Percentiles rank a stretch among this genome's conserved stretches.
Evolutionary conservation across 2,329 filamentous ascomycete genomes (phyloP).

Genomic region (Fonsecaea multimorphosa): DNA sequence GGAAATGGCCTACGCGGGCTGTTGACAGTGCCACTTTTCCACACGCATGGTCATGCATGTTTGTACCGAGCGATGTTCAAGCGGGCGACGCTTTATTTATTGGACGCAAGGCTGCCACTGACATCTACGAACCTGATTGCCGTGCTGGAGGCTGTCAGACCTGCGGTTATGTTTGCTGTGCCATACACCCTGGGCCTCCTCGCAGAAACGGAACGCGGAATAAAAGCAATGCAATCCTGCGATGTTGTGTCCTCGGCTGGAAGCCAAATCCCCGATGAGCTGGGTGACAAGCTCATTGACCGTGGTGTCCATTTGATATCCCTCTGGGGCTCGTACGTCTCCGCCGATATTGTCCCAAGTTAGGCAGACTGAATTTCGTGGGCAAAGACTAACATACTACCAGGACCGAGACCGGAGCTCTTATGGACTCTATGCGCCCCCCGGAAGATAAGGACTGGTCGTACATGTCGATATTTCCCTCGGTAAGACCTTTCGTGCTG

Average conservation of each 20-base stretch:
- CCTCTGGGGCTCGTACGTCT: neutral
- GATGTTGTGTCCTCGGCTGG: slow-evolving; percentile 69
- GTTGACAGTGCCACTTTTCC: slow-evolving; percentile 62
- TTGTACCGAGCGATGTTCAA: slow-evolving; percentile 61
- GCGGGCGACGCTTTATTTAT: slow-evolving; percentile 58
- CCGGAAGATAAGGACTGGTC: slow-evolving; percentile 63
- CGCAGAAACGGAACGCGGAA: slow-evolving; percentile 62
- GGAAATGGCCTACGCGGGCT: slow-evolving; percentile 21
- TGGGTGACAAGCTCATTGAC: slow-evolving; percentile 61
- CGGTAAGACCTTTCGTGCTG: slow-evolving; percentile 52
- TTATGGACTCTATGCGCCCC: slow-evolving; percentile 67
- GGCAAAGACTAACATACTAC: slow-evolving; percentile 45
- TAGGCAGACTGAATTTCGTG: neutral
- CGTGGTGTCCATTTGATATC: slow-evolving; percentile 58
- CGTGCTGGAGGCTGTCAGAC: slow-evolving; percentile 51
- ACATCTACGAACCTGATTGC: slow-evolving; percentile 57
- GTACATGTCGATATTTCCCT: slow-evolving; percentile 58
- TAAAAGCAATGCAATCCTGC: slow-evolving; percentile 53
- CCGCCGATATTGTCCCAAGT: neutral
- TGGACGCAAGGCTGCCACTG: slow-evolving; percentile 62
- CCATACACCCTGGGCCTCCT: slow-evolving; percentile 68
- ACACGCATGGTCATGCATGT: slow-evolving; percentile 64
- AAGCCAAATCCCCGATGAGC: slow-evolving; percentile 59
- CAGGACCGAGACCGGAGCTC: slow-evolving; percentile 69
- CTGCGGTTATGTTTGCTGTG: slow-evolving; percentile 65